Conservation (phyloP, 345 rosid genomes). For the Arabidopsis suecica region DNA sequence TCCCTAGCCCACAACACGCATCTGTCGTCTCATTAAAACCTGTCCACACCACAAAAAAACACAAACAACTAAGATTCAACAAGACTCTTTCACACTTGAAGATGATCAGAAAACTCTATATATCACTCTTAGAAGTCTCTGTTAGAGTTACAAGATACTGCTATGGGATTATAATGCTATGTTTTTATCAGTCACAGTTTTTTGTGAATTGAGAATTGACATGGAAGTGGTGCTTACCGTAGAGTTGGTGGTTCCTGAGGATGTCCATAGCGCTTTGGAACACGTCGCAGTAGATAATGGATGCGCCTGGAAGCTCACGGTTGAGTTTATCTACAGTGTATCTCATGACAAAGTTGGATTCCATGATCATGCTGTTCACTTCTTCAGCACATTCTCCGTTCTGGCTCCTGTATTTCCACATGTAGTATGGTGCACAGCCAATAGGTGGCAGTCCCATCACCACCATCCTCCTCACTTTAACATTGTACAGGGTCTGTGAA, state of each 20-base stretch:
- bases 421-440: constrained; percentile 88
- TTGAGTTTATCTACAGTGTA: constrained; percentile 64
- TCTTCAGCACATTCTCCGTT: constrained; percentile 77
- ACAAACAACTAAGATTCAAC: neutral
- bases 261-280: constrained; percentile 86
- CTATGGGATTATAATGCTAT: neutral
- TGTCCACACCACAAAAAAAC: constrained; percentile 43
- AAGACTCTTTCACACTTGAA: neutral
- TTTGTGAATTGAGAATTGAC: neutral
- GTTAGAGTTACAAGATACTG: neutral
- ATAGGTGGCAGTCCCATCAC: constrained; percentile 91
- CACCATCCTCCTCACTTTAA: constrained; percentile 68
- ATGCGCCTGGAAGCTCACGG: constrained; percentile 58
- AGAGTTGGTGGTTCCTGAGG: constrained; percentile 61
- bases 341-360: constrained; percentile 83
- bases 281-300: constrained; percentile 78
- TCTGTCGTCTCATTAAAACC: constrained; percentile 75
- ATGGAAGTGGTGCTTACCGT: constrained; percentile 54
- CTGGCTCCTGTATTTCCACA: constrained; percentile 73
- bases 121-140: neutral
- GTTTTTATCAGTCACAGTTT: neutral
- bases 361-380: constrained; percentile 75
- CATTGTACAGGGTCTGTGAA: constrained; percentile 69
- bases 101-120: neutral
- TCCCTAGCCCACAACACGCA: constrained; percentile 91